Percentiles rank a stretch among this genome's conserved stretches.
Evolutionary conservation across 306 rosid species (phyloP).

Genomic region (Lithocarpus polystachyus): DNA sequence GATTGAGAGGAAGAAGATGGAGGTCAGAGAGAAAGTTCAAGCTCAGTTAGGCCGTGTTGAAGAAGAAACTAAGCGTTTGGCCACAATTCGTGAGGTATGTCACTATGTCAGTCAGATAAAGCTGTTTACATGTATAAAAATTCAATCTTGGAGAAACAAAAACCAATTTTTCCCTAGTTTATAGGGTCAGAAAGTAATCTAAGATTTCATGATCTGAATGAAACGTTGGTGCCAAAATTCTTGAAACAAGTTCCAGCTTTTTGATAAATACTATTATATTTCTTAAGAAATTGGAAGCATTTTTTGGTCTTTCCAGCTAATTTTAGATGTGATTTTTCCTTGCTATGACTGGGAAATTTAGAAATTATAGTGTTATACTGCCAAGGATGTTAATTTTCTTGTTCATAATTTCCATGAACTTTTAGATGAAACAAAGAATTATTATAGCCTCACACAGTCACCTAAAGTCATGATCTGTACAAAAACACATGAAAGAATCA

Average conservation of each 20-base stretch:
- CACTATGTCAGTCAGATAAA: too few relatives aligned
- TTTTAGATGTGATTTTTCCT: neutral
- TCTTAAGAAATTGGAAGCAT: neutral
- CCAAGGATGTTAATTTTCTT: neutral
- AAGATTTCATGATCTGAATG: neutral
- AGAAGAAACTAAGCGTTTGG: constrained; percentile 95
- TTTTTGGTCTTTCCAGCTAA: neutral
- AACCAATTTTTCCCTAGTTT: neutral
- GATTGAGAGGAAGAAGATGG: constrained; percentile 94
- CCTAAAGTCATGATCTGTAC: constrained; percentile 19
- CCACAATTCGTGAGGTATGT: constrained; percentile 86
- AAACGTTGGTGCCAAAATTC: neutral
- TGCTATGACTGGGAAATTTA: neutral
- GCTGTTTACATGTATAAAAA: neutral
- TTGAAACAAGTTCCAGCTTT: neutral
- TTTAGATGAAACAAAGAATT: neutral
- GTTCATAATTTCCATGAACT: neutral
- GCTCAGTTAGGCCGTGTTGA: constrained; percentile 88
- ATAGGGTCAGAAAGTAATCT: neutral
- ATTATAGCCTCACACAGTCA: neutral
- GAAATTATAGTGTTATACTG: too few relatives aligned
- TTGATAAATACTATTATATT: neutral
- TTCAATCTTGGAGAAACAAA: neutral
- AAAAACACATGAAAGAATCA: neutral
- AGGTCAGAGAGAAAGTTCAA: constrained; percentile 87